Evolutionary conservation across 2,329 filamentous ascomycete species (phyloP), one percentile per base, ranked within the genome.

Genomic region (Sclerotinia borealis): DNA sequence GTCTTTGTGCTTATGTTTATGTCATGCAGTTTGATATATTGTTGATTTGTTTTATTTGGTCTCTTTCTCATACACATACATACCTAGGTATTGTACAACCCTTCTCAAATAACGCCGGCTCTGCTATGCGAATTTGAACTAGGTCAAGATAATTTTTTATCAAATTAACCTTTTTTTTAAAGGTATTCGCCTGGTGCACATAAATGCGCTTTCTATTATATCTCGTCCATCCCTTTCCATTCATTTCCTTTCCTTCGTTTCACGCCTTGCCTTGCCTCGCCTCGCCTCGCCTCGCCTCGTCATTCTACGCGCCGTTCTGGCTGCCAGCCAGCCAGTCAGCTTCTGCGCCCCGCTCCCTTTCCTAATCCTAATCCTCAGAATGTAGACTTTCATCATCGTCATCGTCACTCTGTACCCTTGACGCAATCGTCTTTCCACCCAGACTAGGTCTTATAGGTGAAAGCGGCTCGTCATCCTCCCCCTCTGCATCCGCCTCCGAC

Each of bases 331-430:
- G 17, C 15, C 13, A 39, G 13, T 17, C 43, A 47, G 22, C 11
- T 27, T 15, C 11, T 4, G 25, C 13, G 19, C 36, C 4, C 25
- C 13, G 19, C 36, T 3, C 5, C 15, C 19, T 4, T 34, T 19
- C 27, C 9, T 58, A 58, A 45, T 19, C 27, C 9, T 58, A 58
- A 45, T 58, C 54, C 8, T 58, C 54, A 25, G 54, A 58, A 58
- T 58, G 54, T 45, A 58, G 11, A 58, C 54, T 58, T 13, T 58
- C 54, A 17, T 58, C 54, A 45, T 58, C 54, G 6, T 62, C 59
- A 2, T 56, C 59, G 9, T 56, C 39, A 62, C 50, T 62, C 41
- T 62, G 50, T 41, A 47, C 59, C 22, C 59, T 56, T 19, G 54
- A 58, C 17, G 36, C 50, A 27, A 39, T 51, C 9, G 43, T 60